Evolutionary conservation across 2,329 filamentous ascomycete genomes (phyloP), one percentile per base, ranked within the genome.

Genomic region (Fusarium goolgardi): DNA sequence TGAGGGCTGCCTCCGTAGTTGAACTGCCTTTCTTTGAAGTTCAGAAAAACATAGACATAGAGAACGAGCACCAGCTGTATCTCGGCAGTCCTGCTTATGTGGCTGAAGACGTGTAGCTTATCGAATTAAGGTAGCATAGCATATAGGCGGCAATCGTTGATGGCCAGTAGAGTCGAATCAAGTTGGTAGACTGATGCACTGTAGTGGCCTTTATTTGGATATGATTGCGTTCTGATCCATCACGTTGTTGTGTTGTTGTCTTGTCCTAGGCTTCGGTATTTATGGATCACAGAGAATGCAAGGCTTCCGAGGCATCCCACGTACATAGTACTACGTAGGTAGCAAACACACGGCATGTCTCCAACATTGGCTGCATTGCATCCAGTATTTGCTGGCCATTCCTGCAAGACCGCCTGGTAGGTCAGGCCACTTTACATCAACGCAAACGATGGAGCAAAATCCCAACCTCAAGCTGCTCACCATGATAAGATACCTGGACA

Each of bases 131-230:
- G 44, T 32, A 32, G 13, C 10, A 40, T n/a, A 23, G 12, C 8
- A 34, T 31, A 46, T 18, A 39, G 18, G n/a, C n/a, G 29, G 40
- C 41, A 59, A 43, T 39, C 43, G n/a, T 35, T 43, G 46, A 59
- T 37, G 21, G 39, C 32, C 23, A 25, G 31, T 25, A 35, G 21
- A 37, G 18, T 25, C 5, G 21, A 37, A n/a, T n/a, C 25, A 5
- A 15, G 25, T 29, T 29, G 18, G 15, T 20, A 45, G 23, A 27
- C 40, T 34, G 31, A 15, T 25, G 46, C 11, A 25, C 31, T 5
- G 43, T 50, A 20, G 12, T 46, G 25, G 54, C 35, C 61, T 69
- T 69, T 56, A 53, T 68, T 57, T 62, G 47, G 61, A 68, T 62
- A 69, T 60, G 65, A 66, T 59, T 37, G 37, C 40, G 41, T 35